Conservation (phyloP, 495 filamentous ascomycete species). For the Neurospora sp. region DNA sequence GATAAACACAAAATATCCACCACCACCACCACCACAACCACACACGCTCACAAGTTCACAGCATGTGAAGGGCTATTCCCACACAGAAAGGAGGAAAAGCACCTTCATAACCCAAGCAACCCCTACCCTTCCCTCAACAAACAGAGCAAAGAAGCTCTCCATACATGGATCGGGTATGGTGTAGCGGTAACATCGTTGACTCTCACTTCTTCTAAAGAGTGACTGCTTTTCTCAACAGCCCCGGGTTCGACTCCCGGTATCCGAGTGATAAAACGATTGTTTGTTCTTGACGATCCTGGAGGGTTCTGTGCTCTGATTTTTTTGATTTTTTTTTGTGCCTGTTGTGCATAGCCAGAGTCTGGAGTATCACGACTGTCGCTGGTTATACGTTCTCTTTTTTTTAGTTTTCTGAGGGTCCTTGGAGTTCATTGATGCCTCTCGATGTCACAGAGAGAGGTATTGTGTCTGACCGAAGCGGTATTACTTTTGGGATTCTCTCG, state of each 20-base stretch:
- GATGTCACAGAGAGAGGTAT: no score
- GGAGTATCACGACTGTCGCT: no score
- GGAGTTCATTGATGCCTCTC: no score
- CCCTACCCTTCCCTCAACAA: background rate
- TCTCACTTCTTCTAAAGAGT: background rate
- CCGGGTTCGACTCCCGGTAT: background rate
- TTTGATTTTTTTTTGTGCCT: background rate
- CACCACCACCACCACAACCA: background rate
- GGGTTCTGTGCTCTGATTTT: background rate
- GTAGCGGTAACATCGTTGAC: background rate
- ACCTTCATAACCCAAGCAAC: background rate
- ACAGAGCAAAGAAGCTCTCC: background rate
- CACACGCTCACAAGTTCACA: background rate
- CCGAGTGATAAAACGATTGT: background rate
- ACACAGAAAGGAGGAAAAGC: background rate
- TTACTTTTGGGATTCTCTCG: no score
- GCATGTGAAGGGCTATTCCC: background rate
- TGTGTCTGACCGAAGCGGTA: no score
- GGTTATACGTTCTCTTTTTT: no score
- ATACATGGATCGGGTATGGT: background rate
- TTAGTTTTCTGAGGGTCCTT: no score
- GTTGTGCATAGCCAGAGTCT: no score
- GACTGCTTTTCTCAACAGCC: background rate
- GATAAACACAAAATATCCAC: background rate
- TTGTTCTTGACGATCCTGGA: background rate